Evolutionary conservation across 2,329 filamentous ascomycete genomes (phyloP), one percentile per base, ranked within the genome.

Genomic region (Exophiala aquamarina): DNA sequence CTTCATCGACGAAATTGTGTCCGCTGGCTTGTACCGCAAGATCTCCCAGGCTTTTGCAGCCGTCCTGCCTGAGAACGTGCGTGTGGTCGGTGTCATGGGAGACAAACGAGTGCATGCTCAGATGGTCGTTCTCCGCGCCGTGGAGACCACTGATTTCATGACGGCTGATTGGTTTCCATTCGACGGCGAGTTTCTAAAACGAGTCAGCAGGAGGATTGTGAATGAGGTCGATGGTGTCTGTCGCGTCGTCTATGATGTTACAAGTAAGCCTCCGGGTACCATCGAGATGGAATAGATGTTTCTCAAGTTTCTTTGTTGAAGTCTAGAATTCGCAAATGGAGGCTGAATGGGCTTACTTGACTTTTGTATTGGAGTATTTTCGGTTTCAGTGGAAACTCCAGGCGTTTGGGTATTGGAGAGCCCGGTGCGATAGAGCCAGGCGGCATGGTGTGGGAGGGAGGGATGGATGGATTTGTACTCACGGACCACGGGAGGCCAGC

Each of bases 201-300:
- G 72, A 49, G 82, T 90, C 23, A 77, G 77, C 36, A 78, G 74
- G 11, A 73, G 84, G 50, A 91, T 91, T 60, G 79, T 87, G 49
- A 92, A 89, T 61, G 82, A 89, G 68, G 84, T 90, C 1, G 74
- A 85, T 34, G 86, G 86, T 9, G 80, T 91, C 14, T 81, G 80
- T 57, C 73, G 86, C 29, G 87, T 91, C 29, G 73, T 81, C 11
- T 61, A 68, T 31, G 51, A 61, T 70, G 73, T 79, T 50, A 84
- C 80, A 17, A 81, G 78, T 65, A 86, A 86, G 70, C 82, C 83
- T 41, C 83, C 82, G 38, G 82, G 81, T 51, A 89, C 85, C 2
- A 88, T 89, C 62, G 86, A 88, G 72, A 79, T 88, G 72, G 83
- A 88, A 70, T 89, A 49, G 34, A 34, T 14, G 14, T 14, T 7